Evolutionary conservation across 768 basidiomycete species (phyloP).

Genomic region (Tylopilus felleus): DNA sequence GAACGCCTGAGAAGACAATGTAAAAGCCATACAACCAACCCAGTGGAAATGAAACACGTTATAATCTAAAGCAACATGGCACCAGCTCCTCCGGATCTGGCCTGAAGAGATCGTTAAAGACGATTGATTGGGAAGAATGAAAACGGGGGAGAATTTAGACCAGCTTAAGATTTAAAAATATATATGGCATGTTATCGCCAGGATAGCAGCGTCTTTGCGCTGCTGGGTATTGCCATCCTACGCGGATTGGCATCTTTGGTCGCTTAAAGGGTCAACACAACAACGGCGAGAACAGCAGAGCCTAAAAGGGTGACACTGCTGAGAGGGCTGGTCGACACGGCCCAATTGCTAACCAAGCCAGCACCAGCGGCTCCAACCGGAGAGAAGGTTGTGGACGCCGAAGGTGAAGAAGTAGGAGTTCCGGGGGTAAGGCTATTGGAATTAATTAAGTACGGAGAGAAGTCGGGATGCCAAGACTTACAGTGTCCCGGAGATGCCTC

Average conservation of each 20-base stretch:
- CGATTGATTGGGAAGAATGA: constrained; percentile 16
- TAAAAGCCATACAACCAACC: constrained; percentile 7
- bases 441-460: constrained; percentile 2
- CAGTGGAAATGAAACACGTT: constrained; percentile 11
- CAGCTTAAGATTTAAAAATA: constrained; percentile 10
- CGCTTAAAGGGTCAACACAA: constrained; percentile 24
- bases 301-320: constrained; percentile 21
- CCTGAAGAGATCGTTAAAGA: constrained; percentile 2
- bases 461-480: not conserved
- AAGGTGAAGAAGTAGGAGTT: constrained; percentile 1
- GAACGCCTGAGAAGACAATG: constrained; percentile 1
- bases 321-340: constrained; percentile 24
- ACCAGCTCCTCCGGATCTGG: constrained; percentile 9
- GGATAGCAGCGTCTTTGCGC: constrained; percentile 17
- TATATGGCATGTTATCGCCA: constrained; percentile 17
- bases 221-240: constrained; percentile 34
- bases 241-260: constrained; percentile 38
- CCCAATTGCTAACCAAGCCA: constrained; percentile 26
- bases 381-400: constrained; percentile 13
- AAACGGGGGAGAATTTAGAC: constrained; percentile 1
- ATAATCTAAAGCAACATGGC: constrained; percentile 3
- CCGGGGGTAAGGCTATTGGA: constrained; percentile 1
- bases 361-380: constrained; percentile 35
- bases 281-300: constrained; percentile 17
- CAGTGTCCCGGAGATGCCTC: constrained; percentile 4